Conservation (phyloP, 129 eudicot species). For the Arctium minus region DNA sequence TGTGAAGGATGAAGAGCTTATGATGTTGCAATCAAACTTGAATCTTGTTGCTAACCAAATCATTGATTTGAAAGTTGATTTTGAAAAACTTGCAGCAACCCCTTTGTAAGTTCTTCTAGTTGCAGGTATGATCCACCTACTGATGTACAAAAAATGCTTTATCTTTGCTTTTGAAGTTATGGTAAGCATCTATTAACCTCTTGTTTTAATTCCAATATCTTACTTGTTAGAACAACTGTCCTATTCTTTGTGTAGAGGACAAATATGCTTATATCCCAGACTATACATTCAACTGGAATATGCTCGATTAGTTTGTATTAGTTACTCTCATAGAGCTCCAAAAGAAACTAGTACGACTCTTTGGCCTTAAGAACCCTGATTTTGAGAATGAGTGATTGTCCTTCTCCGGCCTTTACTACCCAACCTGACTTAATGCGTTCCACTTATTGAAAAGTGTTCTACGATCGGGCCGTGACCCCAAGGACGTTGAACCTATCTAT, state of each 20-base stretch:
- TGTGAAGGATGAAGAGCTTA: constrained; percentile 12
- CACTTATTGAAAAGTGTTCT: too few species aligned
- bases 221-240: background rate
- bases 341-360: too few species aligned
- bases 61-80: constrained; percentile 5
- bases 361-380: too few species aligned
- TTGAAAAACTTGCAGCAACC: constrained; percentile 21
- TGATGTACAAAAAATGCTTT: background rate
- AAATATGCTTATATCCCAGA: background rate
- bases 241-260: background rate
- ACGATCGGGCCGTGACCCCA: too few species aligned
- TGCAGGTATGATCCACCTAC: background rate
- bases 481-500: background rate
- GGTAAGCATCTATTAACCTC: background rate
- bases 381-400: too few species aligned
- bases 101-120: constrained; percentile 8
- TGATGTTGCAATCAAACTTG: background rate
- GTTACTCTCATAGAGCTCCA: background rate
- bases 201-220: background rate
- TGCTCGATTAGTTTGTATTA: background rate
- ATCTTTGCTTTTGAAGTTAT: background rate
- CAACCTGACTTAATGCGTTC: too few species aligned
- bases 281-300: background rate
- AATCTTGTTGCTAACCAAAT: background rate
- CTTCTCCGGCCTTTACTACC: too few species aligned